Base-by-base conservation (phyloP, 805 yeast genomes). In the Pichia deserticola region DNA sequence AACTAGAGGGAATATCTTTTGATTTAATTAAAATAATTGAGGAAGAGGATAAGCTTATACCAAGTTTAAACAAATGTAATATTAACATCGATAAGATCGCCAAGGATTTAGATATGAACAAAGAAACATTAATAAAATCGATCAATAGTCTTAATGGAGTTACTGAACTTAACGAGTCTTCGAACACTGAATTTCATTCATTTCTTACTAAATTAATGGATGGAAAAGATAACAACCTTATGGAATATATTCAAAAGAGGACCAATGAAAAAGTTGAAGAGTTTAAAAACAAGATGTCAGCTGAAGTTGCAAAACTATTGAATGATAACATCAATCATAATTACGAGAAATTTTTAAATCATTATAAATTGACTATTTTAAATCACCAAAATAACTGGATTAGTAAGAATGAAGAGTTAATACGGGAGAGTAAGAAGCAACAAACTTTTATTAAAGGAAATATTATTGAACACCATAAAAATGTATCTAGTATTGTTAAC, bases 211-310 rank as follows among this genome's bases (percentile, higher is more conserved):
- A 34, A 10, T 34, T 47, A 9, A 13, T 47, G 13, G n/a, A 29
- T 1, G 10, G 27, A 5, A 12, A 41, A 7, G 49, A 47, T 35
- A 30, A 5, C 36, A 4, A 5, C 25, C 4, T 5, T 44, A 5
- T 28, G 45, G 6, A 39, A 33, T 28, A 9, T 20, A n/a, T 12
- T 47, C 10, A n/a, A 47, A n/a, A 29, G 28, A 13, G 36, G 34
- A 20, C 11, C 29, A 6, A 3, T 6, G 12, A 27, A 37, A 40
- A 47, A n/a, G 9, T 30, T 30, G 9, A 30, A 7, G 36, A 27
- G 12, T 50, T 50, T 34, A 28, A 50, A 11, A 38, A 42, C 1
- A 49, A 50, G 12, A 15, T 45, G 20, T 41, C 12, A 37, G 20
- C 28, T 13, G 41, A 41, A 29, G 20, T 46, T n/a, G 32, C 36